phyloP scores from a whole-genome alignment of 176 grass and related monocot species.

The Cenchrus americanus region DNA sequence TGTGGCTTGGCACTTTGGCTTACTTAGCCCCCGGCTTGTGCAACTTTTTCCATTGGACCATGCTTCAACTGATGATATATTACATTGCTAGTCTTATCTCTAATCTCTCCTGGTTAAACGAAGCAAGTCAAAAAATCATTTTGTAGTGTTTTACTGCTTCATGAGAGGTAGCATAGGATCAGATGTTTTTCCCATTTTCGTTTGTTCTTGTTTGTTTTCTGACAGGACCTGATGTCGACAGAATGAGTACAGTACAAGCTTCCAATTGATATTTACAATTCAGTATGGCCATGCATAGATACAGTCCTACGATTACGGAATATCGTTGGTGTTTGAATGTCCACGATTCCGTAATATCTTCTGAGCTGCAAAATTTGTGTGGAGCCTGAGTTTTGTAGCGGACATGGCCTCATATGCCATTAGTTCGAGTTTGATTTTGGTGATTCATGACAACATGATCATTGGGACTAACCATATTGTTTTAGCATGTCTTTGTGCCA shows the following conservation, averaged over 20 bases:
- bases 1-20: too few relatives aligned
- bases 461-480: too few relatives aligned
- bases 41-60: too few relatives aligned
- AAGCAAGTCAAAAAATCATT: constrained; percentile 52
- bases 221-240: neutral
- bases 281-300: neutral
- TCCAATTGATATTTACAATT: neutral
- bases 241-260: constrained; percentile 6
- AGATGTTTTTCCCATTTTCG: constrained; percentile 22
- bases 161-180: constrained; percentile 14
- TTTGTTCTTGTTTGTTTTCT: constrained; percentile 10
- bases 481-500: too few relatives aligned
- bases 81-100: too few relatives aligned
- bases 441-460: too few relatives aligned
- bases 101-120: constrained; percentile 50
- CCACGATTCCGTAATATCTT: too few relatives aligned
- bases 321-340: neutral
- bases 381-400: too few relatives aligned
- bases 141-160: neutral
- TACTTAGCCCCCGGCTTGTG: too few relatives aligned
- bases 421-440: too few relatives aligned
- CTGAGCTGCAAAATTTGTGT: neutral
- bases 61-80: too few relatives aligned
- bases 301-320: neutral
- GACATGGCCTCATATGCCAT: too few relatives aligned